A percentile compares a stretch with the other conserved stretches of the same genome.
phyloP scores from a whole-genome alignment of 257 asterid species.

The Plantago ovata region DNA sequence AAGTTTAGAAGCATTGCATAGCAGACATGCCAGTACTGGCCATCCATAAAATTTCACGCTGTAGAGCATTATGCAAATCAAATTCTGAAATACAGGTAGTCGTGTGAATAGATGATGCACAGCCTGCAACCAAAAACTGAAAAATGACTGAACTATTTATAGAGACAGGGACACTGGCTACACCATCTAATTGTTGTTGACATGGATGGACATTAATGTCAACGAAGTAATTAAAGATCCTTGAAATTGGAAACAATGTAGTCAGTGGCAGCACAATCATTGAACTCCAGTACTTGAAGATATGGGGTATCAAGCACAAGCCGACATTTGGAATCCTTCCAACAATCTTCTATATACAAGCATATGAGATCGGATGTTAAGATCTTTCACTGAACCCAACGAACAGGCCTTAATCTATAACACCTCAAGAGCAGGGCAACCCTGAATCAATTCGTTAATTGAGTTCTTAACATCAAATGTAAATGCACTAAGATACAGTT shows the following conservation, averaged over 20 bases:
- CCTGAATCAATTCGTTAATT: not conserved
- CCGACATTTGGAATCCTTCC: not conserved
- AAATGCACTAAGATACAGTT: not conserved
- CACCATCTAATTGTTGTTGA: not conserved
- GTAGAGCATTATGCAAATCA: not conserved
- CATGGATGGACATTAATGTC: not conserved
- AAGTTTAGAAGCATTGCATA: conserved; percentile 1
- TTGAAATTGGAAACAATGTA: not conserved
- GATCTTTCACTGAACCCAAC: too few relatives aligned
- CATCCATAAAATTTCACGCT: not conserved
- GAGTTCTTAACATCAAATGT: not conserved
- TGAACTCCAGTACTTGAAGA: not conserved
- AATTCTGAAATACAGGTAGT: conserved; percentile 4
- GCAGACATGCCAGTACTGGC: not conserved
- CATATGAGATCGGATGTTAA: not conserved
- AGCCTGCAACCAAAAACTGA: not conserved
- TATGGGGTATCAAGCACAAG: not conserved
- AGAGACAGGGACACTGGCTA: too few relatives aligned
- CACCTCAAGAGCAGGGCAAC: not conserved
- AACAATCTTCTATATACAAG: not conserved
- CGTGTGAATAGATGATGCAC: not conserved
- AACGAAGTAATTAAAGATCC: not conserved
- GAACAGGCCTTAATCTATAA: not conserved
- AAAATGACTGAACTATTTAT: not conserved
- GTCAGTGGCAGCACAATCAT: not conserved